These are phyloP conservation scores for Solanum hybrid DNA, from an alignment of 305 asterid species.

Conservation along the genomic window DNA sequence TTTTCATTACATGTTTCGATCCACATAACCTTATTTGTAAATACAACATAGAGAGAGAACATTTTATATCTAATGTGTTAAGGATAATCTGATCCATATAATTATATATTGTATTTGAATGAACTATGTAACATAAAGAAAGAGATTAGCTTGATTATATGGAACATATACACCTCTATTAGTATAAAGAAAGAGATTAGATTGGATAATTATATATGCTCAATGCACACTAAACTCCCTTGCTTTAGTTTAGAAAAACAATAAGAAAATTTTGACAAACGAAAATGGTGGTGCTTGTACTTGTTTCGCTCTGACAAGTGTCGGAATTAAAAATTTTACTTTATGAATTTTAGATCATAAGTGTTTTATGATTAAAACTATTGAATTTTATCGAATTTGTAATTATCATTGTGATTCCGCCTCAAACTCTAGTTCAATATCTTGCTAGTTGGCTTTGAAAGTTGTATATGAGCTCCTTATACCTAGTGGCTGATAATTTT, in stretches of 20 bases:
- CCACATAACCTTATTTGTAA: not conserved
- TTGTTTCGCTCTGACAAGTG: not conserved
- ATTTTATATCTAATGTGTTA: not conserved
- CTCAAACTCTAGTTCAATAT: not conserved
- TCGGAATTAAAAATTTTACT: not conserved
- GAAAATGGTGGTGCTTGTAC: not conserved
- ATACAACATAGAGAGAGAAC: not conserved
- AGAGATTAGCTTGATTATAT: not conserved
- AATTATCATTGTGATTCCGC: not conserved
- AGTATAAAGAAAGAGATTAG: too few species aligned
- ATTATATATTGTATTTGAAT: not conserved
- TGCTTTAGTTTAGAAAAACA: not conserved
- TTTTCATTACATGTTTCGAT: too few species aligned
- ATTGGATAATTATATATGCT: not conserved
- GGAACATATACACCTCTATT: not conserved
- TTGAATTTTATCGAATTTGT: not conserved
- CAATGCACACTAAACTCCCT: too few species aligned
- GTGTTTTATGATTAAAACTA: not conserved
- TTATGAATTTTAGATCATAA: not conserved
- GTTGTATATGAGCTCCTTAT: not conserved
- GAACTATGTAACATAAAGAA: not conserved
- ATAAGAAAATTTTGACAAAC: not conserved
- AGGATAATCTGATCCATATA: not conserved
- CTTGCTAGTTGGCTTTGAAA: not conserved
- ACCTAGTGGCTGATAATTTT: conserved; percentile 3